These are phyloP conservation scores for Kitagawia praeruptora DNA, from an alignment of 129 eudicot species.

Conservation along the genomic window DNA sequence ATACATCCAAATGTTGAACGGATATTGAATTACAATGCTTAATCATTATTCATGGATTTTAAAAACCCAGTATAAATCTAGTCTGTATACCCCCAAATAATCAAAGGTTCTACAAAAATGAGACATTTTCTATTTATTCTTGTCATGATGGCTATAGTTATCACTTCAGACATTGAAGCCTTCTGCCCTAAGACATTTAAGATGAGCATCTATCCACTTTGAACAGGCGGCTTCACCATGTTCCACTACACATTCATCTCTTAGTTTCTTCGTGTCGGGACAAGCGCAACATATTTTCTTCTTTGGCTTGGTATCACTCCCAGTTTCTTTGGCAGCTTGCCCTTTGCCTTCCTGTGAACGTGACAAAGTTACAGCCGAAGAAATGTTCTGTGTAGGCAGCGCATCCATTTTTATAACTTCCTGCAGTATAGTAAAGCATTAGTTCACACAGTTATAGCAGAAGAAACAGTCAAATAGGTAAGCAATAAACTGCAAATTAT, in stretches of 20 bases:
- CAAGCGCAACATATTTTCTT: constrained; percentile 98
- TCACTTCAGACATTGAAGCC: constrained; percentile 67
- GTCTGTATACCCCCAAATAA: constrained; percentile 17
- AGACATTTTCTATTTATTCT: not conserved
- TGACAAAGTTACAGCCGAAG: constrained; percentile 32
- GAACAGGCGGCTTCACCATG: constrained; percentile 83
- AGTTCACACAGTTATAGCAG: not conserved
- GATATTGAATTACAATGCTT: not conserved
- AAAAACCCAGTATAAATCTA: not conserved
- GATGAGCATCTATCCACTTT: constrained; percentile 96
- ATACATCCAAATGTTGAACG: not conserved
- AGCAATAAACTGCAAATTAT: not conserved
- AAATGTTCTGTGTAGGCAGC: constrained; percentile 33
- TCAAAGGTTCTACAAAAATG: constrained; percentile 15
- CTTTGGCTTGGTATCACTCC: constrained; percentile 64
- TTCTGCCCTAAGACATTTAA: constrained; percentile 75
- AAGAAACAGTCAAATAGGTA: not conserved
- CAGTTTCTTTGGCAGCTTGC: constrained; percentile 20
- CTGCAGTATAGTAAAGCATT: constrained; percentile 8
- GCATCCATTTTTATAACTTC: constrained; percentile 37
- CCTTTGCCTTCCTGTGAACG: constrained; percentile 33
- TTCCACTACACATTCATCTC: constrained; percentile 89
- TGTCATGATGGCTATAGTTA: not conserved
- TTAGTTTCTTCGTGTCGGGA: constrained; percentile 84
- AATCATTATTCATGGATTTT: constrained; percentile 19